Base-by-base conservation (phyloP, 257 asterid genomes). In the Rauvolfia tetraphylla region DNA sequence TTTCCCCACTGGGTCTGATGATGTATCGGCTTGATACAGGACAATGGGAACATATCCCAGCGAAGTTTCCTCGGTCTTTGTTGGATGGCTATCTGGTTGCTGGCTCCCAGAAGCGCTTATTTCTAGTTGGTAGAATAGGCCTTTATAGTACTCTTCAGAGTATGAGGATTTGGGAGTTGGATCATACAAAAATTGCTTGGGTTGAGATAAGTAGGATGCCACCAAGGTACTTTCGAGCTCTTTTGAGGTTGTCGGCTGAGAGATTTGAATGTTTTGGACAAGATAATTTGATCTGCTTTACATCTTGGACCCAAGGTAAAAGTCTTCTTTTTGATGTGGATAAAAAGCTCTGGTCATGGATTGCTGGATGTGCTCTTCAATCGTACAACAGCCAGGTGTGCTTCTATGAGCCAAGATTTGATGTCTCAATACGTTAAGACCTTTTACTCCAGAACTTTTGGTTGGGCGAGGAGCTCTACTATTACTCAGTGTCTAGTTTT, bases 111-210 rank as follows among this genome's bases (percentile, higher is more conserved):
- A 90, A 90, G 76, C 93, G 98, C 29, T 81, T 95, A 82, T 91
- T 93, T 84, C 85, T 93, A 53, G 99, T 95, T 42, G 98, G 99
- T 58, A 89, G 99, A 79, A 93, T 95, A 27, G 99, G 99, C 65
- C 86, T 95, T 42, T 93, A 91, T 44, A 91, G 97, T 81, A 91
- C 94, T 54, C 91, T 91, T 18, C 99, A 95, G 79, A 91, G 97
- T 75, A 95, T 95, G 97, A 91, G 92, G 88, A 93, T 95, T 71
- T 95, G 99, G 99, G 99, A 95, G 85, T 90, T 95, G 73, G 99
- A 95, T 80, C 99, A 93, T 74, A 42, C 85, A 8, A 91, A 90
- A 74, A 87, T 84, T 76, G 84, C 87, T 62, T 95, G 99, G 99
- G 87, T 88, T 53, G 99, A 95, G 90, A 89, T 91, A 39, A 89